These are phyloP conservation scores for Pythium coloratum DNA, from an alignment of 352 stramenopile species.

Conservation along the genomic window DNA sequence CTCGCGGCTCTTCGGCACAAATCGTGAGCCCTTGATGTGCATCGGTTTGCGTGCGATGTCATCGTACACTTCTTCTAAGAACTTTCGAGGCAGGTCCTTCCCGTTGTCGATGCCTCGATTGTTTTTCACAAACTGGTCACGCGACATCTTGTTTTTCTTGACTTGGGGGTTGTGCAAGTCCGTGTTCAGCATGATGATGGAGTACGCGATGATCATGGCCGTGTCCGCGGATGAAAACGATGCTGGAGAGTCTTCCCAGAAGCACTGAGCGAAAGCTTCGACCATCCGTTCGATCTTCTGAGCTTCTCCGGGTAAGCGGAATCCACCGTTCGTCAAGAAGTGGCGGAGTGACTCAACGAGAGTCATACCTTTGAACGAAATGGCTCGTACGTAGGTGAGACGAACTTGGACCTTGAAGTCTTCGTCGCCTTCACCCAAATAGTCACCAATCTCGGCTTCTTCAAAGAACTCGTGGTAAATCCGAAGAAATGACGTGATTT, in stretches of 20 bases:
- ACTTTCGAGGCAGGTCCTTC: slow-evolving; percentile 88
- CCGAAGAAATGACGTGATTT: slow-evolving; percentile 94
- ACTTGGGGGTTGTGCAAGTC: slow-evolving; percentile 90
- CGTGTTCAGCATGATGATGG: slow-evolving; percentile 91
- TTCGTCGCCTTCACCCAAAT: slow-evolving; percentile 92
- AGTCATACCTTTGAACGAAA: slow-evolving; percentile 97
- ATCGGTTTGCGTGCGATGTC: slow-evolving; percentile 93
- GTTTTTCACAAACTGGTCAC: slow-evolving; percentile 97
- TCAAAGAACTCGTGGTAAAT: slow-evolving; percentile 94
- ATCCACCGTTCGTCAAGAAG: slow-evolving; percentile 97
- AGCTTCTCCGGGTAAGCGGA: slow-evolving; percentile 96
- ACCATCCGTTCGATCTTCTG: slow-evolving; percentile 99
- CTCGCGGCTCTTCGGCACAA: slow-evolving; percentile 54
- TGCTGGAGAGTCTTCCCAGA: slow-evolving; percentile 93
- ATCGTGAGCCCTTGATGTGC: slow-evolving; percentile 79
- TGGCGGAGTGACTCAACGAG: slow-evolving; percentile 96
- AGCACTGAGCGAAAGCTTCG: slow-evolving; percentile 96
- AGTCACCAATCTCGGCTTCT: slow-evolving; percentile 92
- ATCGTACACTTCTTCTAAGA: slow-evolving; percentile 96
- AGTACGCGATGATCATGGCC: slow-evolving; percentile 90
- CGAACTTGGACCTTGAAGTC: slow-evolving; percentile 92
- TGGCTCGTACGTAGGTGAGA: slow-evolving; percentile 94
- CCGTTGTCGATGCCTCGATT: slow-evolving; percentile 92
- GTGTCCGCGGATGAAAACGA: slow-evolving; percentile 82
- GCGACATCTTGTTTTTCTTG: slow-evolving; percentile 97